Conservation (phyloP, 2,329 filamentous ascomycete genomes). For the Clarireedia paspali region DNA sequence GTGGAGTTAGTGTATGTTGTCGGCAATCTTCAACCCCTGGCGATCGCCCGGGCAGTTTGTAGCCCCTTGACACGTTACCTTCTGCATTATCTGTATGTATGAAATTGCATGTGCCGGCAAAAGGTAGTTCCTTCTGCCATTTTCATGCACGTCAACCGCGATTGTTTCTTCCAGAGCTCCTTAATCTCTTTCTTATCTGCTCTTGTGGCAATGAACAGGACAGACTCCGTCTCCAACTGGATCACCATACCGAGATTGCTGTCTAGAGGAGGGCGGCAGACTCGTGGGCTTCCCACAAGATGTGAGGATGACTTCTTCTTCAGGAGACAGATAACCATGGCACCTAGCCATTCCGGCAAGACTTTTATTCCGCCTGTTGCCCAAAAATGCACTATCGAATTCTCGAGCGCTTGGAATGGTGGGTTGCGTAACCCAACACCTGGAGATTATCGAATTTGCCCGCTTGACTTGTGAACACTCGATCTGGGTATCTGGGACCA, state of each 20-base stretch:
- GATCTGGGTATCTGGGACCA: background rate
- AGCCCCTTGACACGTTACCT: background rate
- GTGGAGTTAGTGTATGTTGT: background rate
- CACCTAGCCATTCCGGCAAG: background rate
- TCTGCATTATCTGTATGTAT: background rate
- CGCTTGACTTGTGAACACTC: background rate
- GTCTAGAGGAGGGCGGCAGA: background rate
- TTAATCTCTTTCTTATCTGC: background rate
- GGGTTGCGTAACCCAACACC: background rate
- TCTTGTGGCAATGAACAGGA: background rate
- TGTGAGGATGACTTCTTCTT: background rate
- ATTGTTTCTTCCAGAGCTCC: background rate
- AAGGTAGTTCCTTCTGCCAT: conserved; percentile 2
- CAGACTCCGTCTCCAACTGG: background rate
- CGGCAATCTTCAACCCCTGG: conserved; percentile 5
- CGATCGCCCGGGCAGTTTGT: conserved; percentile 2
- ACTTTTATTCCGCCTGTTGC: too few relatives aligned
- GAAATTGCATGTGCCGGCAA: background rate
- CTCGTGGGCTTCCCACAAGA: background rate
- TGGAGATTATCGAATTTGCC: background rate
- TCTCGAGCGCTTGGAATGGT: background rate
- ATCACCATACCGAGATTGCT: background rate
- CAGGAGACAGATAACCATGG: background rate
- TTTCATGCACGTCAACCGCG: background rate
- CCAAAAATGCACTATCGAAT: too few relatives aligned